Percentiles rank a stretch among this genome's conserved stretches.
phyloP scores from a whole-genome alignment of 805 yeast species.

The Sugiyamaella chiloensis region DNA sequence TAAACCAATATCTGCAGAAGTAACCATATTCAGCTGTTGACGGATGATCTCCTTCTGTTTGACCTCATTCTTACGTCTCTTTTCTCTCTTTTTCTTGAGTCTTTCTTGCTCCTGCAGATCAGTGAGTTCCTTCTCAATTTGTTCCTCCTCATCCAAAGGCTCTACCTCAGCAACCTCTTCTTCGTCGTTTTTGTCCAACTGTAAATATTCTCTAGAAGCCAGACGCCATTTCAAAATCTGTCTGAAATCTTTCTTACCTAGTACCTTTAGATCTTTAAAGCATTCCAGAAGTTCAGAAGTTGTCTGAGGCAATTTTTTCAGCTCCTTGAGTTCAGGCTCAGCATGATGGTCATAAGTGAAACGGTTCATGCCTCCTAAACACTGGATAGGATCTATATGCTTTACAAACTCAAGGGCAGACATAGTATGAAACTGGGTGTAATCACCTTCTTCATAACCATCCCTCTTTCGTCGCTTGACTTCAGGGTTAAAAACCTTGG shows the following conservation, averaged over 20 bases:
- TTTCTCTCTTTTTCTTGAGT: conserved; percentile 70
- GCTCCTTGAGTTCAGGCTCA: conserved; percentile 67
- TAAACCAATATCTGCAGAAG: conserved; percentile 88
- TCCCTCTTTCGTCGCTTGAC: conserved; percentile 84
- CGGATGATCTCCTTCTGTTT: conserved; percentile 85
- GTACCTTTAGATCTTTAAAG: conserved; percentile 84
- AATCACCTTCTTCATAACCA: conserved; percentile 96
- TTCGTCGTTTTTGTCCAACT: conserved; percentile 53
- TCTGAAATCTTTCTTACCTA: conserved; percentile 93
- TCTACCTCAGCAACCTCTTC: conserved; percentile 52
- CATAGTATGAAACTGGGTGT: conserved; percentile 63
- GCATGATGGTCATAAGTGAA: conserved; percentile 60
- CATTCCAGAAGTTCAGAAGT: conserved; percentile 78
- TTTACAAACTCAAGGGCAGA: conserved; percentile 78
- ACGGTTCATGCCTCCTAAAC: conserved; percentile 69
- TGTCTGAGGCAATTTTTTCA: conserved; percentile 71
- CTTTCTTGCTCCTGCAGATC: conserved; percentile 69
- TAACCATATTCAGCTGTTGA: conserved; percentile 94
- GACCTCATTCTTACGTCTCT: conserved; percentile 72
- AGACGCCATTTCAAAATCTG: conserved; percentile 82
- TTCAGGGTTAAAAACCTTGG: conserved; percentile 93
- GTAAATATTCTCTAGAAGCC: conserved; percentile 74
- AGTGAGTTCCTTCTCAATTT: conserved; percentile 79
- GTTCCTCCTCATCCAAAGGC: conserved; percentile 80
- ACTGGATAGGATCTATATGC: conserved; percentile 76